Conservation (phyloP, 2,329 filamentous ascomycete genomes). For the Calonectria crousiana region DNA sequence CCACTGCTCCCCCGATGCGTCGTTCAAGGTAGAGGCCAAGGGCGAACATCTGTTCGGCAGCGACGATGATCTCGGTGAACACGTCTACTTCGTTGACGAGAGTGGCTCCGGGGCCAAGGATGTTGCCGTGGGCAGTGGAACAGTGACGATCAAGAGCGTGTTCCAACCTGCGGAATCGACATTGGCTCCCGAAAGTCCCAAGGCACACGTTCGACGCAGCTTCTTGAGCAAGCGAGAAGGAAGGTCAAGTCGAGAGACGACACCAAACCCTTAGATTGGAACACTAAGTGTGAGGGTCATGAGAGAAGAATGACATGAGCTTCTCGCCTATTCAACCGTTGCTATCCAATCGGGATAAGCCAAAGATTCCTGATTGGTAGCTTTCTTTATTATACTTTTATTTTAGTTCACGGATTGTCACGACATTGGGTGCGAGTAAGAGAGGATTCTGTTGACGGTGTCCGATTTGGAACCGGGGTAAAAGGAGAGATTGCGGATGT, state of each 20-base stretch:
- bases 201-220: conserved; percentile 62
- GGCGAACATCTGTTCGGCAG: conserved; percentile 87
- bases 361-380: background rate
- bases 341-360: background rate
- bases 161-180: conserved; percentile 69
- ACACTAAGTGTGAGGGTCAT: background rate
- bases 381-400: conserved; percentile 12
- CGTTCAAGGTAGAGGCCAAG: conserved; percentile 89
- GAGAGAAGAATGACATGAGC: conserved; percentile 4
- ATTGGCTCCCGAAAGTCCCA: conserved; percentile 60
- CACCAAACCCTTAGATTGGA: conserved; percentile 49
- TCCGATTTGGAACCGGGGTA: conserved; percentile 9
- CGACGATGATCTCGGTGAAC: conserved; percentile 87
- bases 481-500: conserved; percentile 15
- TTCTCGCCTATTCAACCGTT: conserved; percentile 5
- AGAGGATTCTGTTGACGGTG: background rate
- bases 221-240: conserved; percentile 67
- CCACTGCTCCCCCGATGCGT: conserved; percentile 81
- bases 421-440: conserved; percentile 16
- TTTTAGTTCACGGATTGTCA: conserved; percentile 14
- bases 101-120: conserved; percentile 76
- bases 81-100: conserved; percentile 93
- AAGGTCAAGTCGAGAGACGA: conserved; percentile 58
- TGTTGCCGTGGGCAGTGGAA: conserved; percentile 79
- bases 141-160: conserved; percentile 78